Conservation (phyloP, 805 yeast genomes). For the Komagataella mondaviorum region DNA sequence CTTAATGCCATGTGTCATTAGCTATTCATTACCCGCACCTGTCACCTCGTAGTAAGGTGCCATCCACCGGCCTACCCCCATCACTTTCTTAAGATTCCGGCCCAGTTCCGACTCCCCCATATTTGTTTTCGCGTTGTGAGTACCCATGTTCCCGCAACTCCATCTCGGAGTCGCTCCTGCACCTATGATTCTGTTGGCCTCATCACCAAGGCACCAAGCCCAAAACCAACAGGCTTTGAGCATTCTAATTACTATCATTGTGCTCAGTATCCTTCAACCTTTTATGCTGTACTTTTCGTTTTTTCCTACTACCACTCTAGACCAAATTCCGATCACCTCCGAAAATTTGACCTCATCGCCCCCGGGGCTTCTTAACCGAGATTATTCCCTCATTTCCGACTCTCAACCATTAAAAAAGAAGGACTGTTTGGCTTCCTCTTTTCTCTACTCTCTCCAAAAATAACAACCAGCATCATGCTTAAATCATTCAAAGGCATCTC, state of each 20-base stretch:
- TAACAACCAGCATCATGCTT: neutral
- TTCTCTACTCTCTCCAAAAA: neutral
- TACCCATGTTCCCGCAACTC: neutral
- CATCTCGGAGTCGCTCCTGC: neutral
- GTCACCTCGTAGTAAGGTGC: neutral
- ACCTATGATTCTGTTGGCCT: neutral
- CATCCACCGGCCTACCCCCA: neutral
- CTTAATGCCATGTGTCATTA: too few relatives aligned
- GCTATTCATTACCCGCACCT: neutral
- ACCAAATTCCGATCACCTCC: neutral
- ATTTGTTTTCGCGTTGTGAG: neutral
- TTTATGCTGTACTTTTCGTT: neutral
- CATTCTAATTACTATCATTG: neutral
- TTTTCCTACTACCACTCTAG: neutral
- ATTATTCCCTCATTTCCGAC: neutral
- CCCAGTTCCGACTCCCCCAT: neutral
- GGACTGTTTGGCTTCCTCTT: neutral
- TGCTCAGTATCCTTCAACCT: neutral
- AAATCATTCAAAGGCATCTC: neutral
- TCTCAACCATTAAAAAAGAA: neutral
- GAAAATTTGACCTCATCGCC: neutral
- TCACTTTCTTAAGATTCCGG: neutral
- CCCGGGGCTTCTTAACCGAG: neutral
- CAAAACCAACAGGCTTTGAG: neutral
- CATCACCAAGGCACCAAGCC: neutral